Percentiles rank a stretch among this genome's conserved stretches.
Evolutionary conservation across 768 basidiomycete genomes (phyloP).

Genomic region (Tylopilus intermedius): DNA sequence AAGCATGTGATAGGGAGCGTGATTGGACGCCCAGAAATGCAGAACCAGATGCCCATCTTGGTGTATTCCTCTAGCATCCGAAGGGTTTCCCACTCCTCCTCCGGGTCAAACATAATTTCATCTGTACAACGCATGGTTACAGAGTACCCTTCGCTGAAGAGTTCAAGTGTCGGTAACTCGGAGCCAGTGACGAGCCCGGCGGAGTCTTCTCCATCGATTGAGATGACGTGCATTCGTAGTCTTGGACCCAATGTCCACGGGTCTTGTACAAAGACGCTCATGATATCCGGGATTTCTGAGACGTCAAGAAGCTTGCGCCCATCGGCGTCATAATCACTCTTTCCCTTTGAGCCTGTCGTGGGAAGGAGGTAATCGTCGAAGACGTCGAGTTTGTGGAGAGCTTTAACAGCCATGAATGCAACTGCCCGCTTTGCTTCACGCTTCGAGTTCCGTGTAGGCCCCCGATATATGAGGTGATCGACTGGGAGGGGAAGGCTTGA

Average conservation of each 20-base stretch:
- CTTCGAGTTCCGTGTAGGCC: constrained; percentile 61
- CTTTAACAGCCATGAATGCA: constrained; percentile 72
- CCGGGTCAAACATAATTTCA: constrained; percentile 44
- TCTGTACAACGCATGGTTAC: constrained; percentile 41
- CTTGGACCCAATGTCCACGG: constrained; percentile 58
- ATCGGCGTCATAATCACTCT: constrained; percentile 50
- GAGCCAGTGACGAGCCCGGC: constrained; percentile 70
- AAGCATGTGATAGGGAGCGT: constrained; percentile 51
- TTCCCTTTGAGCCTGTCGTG: constrained; percentile 45
- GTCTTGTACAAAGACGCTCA: constrained; percentile 58
- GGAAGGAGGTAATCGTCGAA: constrained; percentile 83
- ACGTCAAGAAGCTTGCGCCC: constrained; percentile 41
- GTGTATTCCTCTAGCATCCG: constrained; percentile 63
- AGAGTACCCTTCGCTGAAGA: constrained; percentile 33
- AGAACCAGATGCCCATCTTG: constrained; percentile 54
- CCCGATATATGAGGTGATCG: constrained; percentile 50
- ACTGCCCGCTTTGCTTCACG: constrained; percentile 80
- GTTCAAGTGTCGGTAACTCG: constrained; percentile 42
- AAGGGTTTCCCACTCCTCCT: constrained; percentile 45
- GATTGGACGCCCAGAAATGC: constrained; percentile 56
- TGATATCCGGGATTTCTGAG: constrained; percentile 44
- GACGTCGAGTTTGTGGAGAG: constrained; percentile 63
- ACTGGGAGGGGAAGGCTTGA: constrained; percentile 56
- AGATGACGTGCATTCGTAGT: constrained; percentile 62
- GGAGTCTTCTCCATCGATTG: constrained; percentile 42